These are phyloP conservation scores for Alliaria petiolata DNA, from an alignment of 345 rosid genomes.

Conservation along the genomic window DNA sequence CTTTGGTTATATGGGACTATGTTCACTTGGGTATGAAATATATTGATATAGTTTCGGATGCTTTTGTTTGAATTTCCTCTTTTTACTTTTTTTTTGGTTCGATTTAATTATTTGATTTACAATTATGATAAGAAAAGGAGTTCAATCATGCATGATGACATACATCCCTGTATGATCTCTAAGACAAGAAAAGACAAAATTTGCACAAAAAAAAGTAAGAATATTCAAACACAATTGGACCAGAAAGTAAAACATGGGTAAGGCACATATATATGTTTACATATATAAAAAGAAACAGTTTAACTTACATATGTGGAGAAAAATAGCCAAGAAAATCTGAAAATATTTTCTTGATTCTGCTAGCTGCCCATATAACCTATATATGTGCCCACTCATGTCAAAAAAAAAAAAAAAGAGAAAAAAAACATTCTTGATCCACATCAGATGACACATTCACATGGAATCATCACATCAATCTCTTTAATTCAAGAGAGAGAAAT, in stretches of 20 bases:
- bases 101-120: conserved; percentile 10
- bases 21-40: not conserved
- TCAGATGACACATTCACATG: conserved; percentile 38
- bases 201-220: conserved; percentile 31
- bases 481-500: conserved; percentile 28
- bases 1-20: too few relatives aligned
- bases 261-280: conserved; percentile 18
- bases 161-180: conserved; percentile 24
- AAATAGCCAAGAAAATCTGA: conserved; percentile 29
- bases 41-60: not conserved
- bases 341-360: conserved; percentile 33
- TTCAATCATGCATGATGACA: conserved; percentile 30
- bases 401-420: not conserved
- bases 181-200: conserved; percentile 27
- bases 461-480: conserved; percentile 32
- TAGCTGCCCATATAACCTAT: conserved; percentile 23
- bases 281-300: conserved; percentile 7
- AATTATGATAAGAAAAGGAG: conserved; percentile 18
- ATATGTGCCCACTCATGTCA: conserved; percentile 33
- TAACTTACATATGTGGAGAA: conserved; percentile 20
- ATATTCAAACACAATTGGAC: conserved; percentile 27
- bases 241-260: conserved; percentile 24
- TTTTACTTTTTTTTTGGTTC: not conserved
- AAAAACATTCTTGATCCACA: conserved; percentile 30
- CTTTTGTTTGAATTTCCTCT: not conserved